These are phyloP conservation scores for Trametes pubescens DNA, from an alignment of 1,284 basidiomycete species.

Conservation along the genomic window DNA sequence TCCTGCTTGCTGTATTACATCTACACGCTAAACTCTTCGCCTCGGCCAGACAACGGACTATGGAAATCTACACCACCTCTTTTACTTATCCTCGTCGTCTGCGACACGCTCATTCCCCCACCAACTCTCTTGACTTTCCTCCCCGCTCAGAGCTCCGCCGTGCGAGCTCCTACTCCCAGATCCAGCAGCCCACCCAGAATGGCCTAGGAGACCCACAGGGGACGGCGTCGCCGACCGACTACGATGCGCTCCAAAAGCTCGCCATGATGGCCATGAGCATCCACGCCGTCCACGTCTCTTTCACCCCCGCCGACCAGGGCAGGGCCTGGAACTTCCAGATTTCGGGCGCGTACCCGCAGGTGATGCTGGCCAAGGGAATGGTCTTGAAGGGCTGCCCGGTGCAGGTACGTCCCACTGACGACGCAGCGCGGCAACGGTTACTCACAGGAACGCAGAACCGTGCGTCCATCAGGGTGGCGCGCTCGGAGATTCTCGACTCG, in stretches of 20 bases:
- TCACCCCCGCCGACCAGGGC: constrained; percentile 75
- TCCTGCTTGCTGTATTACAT: constrained; percentile 42
- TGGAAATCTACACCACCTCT: constrained; percentile 95
- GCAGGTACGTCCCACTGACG: constrained; percentile 56
- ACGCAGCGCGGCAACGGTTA: neutral
- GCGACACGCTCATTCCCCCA: constrained; percentile 68
- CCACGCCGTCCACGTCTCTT: constrained; percentile 85
- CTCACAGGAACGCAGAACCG: constrained; percentile 64
- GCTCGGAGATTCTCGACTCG: constrained; percentile 91
- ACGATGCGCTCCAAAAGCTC: constrained; percentile 84
- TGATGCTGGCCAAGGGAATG: constrained; percentile 89
- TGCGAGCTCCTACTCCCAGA: constrained; percentile 52
- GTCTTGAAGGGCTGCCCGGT: constrained; percentile 91
- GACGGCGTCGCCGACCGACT: constrained; percentile 55
- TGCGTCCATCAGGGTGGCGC: constrained; percentile 87
- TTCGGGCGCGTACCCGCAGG: constrained; percentile 91
- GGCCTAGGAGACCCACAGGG: constrained; percentile 44
- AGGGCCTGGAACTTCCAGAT: constrained; percentile 90
- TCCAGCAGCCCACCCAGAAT: constrained; percentile 50
- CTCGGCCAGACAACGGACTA: constrained; percentile 47
- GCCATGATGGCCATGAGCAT: constrained; percentile 81
- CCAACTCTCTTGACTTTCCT: constrained; percentile 71
- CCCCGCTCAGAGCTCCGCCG: constrained; percentile 50
- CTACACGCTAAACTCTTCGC: constrained; percentile 26
- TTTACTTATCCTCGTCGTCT: constrained; percentile 86